phyloP scores from a whole-genome alignment of 768 basidiomycete species.

The Podaxis mareebaensis region DNA sequence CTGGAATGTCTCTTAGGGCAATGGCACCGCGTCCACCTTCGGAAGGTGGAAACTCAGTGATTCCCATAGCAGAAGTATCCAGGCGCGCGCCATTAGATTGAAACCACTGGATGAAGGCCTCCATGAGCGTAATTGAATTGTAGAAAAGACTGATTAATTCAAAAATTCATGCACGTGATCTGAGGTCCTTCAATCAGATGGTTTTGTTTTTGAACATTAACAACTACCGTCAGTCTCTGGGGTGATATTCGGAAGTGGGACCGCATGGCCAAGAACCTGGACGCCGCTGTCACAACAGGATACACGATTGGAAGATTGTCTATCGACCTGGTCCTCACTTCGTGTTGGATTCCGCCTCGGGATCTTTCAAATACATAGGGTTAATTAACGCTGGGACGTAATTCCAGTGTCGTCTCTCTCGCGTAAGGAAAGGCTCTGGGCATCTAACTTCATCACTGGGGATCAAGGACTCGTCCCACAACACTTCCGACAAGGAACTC shows the following conservation, averaged over 20 bases:
- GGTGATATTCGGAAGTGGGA: background rate
- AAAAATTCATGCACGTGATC: background rate
- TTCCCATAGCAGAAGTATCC: slow-evolving; percentile 47
- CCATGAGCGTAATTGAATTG: slow-evolving; percentile 7
- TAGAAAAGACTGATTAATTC: background rate
- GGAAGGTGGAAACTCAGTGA: slow-evolving; percentile 45
- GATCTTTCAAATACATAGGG: background rate
- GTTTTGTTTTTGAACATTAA: background rate
- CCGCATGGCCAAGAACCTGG: background rate
- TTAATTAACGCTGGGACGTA: background rate
- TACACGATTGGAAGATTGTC: background rate
- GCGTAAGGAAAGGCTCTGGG: background rate
- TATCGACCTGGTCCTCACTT: background rate
- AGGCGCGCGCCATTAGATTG: slow-evolving; percentile 46
- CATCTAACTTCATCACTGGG: background rate
- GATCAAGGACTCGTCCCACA: background rate
- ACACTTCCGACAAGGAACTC: too few species aligned
- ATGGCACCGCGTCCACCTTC: slow-evolving; percentile 73
- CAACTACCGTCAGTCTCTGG: background rate
- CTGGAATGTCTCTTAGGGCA: slow-evolving; percentile 73
- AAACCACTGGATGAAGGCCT: slow-evolving; percentile 61
- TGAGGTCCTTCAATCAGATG: background rate
- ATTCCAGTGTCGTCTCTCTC: background rate
- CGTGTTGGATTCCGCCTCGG: background rate
- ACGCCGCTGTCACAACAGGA: too few species aligned